phyloP scores from a whole-genome alignment of 2,329 filamentous ascomycete genomes.

The Venturia effusa region DNA sequence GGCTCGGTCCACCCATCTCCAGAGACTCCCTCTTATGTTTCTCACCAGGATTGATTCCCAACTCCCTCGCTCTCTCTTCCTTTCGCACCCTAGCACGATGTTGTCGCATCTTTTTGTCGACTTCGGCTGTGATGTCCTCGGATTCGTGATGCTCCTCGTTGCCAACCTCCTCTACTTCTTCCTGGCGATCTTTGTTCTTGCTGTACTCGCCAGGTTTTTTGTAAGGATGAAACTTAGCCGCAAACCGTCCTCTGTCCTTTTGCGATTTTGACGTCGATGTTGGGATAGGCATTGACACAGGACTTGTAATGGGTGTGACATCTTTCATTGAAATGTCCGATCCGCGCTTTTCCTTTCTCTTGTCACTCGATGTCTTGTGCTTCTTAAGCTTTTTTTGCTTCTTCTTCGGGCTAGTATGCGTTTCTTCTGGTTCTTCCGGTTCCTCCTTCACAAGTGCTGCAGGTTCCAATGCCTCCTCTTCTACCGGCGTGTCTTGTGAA shows the following conservation, averaged over 20 bases:
- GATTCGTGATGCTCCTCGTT: not conserved
- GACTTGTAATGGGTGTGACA: not conserved
- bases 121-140: not conserved
- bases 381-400: not conserved
- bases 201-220: not conserved
- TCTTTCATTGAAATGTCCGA: slow-evolving; percentile 1
- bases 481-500: not conserved
- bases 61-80: not conserved
- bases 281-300: not conserved
- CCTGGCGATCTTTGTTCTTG: not conserved
- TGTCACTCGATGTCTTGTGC: not conserved
- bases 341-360: not conserved
- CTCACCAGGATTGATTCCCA: not conserved
- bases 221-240: not conserved
- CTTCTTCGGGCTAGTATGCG: not conserved
- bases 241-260: not conserved
- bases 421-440: not conserved
- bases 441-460: not conserved
- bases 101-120: not conserved
- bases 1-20: not conserved
- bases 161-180: not conserved
- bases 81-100: not conserved
- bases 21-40: not conserved
- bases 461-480: not conserved
- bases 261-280: not conserved